These are phyloP conservation scores for Exophiala calicioides DNA, from an alignment of 2,329 filamentous ascomycete species.

Conservation along the genomic window DNA sequence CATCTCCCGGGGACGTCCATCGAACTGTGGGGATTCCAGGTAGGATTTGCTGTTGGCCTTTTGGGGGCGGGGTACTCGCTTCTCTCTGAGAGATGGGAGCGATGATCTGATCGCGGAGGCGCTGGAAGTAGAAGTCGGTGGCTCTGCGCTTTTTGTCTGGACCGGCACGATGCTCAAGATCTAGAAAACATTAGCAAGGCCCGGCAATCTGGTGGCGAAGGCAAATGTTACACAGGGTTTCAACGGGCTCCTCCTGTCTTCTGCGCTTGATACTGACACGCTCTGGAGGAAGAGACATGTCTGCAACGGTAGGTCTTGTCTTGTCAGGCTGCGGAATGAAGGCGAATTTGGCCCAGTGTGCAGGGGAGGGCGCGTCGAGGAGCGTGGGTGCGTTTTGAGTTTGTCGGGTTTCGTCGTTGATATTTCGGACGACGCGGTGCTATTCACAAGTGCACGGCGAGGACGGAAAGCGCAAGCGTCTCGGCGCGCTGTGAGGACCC, in stretches of 20 bases:
- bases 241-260: slow-evolving; percentile 58
- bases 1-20: slow-evolving; percentile 45
- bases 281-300: slow-evolving; percentile 51
- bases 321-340: not conserved
- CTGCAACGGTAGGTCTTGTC: not conserved
- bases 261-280: slow-evolving; percentile 59
- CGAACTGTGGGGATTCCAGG: slow-evolving; percentile 42
- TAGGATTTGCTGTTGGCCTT: slow-evolving; percentile 3
- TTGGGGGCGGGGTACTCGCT: slow-evolving; percentile 25
- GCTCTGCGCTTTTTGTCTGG: slow-evolving; percentile 51
- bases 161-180: slow-evolving; percentile 45
- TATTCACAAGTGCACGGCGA: no score
- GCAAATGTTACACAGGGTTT: slow-evolving; percentile 49
- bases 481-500: no score
- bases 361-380: not conserved
- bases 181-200: slow-evolving; percentile 32
- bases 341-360: not conserved
- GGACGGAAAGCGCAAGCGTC: no score
- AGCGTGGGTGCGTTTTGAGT: not conserved
- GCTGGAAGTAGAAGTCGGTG: slow-evolving; percentile 50
- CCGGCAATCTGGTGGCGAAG: not conserved
- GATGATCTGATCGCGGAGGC: slow-evolving; percentile 36
- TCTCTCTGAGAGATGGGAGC: slow-evolving; percentile 17
- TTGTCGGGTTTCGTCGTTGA: no score
- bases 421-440: no score